Percentiles rank a stretch among this genome's conserved stretches.
phyloP scores from a whole-genome alignment of 257 asterid genomes.

The Ehretia macrophylla region DNA sequence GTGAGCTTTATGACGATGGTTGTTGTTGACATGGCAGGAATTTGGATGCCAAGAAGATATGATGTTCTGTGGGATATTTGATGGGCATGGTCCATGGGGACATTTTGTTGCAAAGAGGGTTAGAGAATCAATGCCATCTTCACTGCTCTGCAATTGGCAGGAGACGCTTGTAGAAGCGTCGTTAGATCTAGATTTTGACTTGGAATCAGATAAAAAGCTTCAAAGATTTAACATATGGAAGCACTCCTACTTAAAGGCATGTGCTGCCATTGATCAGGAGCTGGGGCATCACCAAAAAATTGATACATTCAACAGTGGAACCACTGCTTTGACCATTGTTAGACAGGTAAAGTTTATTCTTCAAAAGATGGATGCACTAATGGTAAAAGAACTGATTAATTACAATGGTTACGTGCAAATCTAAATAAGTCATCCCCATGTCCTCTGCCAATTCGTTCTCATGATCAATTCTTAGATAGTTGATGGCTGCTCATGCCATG shows the following conservation, averaged over 20 bases:
- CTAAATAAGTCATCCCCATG: not conserved
- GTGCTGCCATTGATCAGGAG: slow-evolving; percentile 1
- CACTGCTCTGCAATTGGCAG: slow-evolving; percentile 1
- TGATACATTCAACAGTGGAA: slow-evolving; percentile 7
- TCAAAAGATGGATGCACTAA: too few species aligned
- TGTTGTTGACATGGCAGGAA: slow-evolving; percentile 1
- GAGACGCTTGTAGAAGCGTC: slow-evolving; percentile 3
- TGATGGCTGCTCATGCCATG: too few species aligned
- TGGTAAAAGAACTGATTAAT: not conserved
- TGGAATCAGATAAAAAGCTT: slow-evolving; percentile 5
- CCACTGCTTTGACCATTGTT: slow-evolving; percentile 11
- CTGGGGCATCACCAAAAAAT: slow-evolving; percentile 4
- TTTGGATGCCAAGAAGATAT: slow-evolving; percentile 8
- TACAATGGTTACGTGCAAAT: not conserved
- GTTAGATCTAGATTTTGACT: not conserved
- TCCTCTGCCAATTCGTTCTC: too few species aligned
- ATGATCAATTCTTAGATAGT: too few species aligned
- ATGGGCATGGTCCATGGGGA: slow-evolving; percentile 17
- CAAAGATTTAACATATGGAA: not conserved
- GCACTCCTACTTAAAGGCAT: slow-evolving; percentile 9
- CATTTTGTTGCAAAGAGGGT: slow-evolving; percentile 12
- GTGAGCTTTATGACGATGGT: not conserved
- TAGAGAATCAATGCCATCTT: slow-evolving; percentile 10
- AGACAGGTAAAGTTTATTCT: not conserved
- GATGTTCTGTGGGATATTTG: slow-evolving; percentile 16